Percentiles rank a stretch among this genome's conserved stretches.
These are phyloP conservation scores for Spiromastix sp. DNA, from an alignment of 2,329 filamentous ascomycete species.

Conservation along the genomic window DNA sequence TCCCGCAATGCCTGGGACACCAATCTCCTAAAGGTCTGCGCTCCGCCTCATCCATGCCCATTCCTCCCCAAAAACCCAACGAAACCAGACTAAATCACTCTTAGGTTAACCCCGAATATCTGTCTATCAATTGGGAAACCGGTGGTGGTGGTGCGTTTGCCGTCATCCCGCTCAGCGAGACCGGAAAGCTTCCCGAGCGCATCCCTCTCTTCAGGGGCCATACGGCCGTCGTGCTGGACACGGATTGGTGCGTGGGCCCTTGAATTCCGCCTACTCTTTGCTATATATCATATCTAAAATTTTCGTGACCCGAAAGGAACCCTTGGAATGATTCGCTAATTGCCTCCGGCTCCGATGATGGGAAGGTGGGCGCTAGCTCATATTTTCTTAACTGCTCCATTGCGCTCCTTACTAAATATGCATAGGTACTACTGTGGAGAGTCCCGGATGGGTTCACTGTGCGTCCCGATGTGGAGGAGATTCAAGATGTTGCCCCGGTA, in stretches of 20 bases:
- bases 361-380: conserved; percentile 50
- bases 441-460: conserved; percentile 82
- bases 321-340: conserved; percentile 92
- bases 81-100: conserved; percentile 7
- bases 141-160: conserved; percentile 94
- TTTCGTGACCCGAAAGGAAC: conserved; percentile 68
- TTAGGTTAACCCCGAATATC: conserved; percentile 87
- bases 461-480: conserved; percentile 73
- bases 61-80: conserved; percentile 8
- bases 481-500: conserved; percentile 68
- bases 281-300: conserved; percentile 9
- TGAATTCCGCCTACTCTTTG: conserved; percentile 2
- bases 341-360: conserved; percentile 91
- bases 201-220: conserved; percentile 94
- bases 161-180: conserved; percentile 83
- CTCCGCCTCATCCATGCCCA: conserved; percentile 17
- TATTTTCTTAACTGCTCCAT: neutral
- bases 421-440: conserved; percentile 80
- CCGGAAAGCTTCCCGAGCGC: conserved; percentile 80
- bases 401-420: conserved; percentile 5
- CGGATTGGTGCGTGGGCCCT: conserved; percentile 64
- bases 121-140: conserved; percentile 97
- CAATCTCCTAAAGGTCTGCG: conserved; percentile 83
- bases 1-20: conserved; percentile 99
- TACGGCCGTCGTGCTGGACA: conserved; percentile 90